These are phyloP conservation scores for Psilocybe mexicana DNA, from an alignment of 1,284 basidiomycete species.

Conservation along the genomic window DNA sequence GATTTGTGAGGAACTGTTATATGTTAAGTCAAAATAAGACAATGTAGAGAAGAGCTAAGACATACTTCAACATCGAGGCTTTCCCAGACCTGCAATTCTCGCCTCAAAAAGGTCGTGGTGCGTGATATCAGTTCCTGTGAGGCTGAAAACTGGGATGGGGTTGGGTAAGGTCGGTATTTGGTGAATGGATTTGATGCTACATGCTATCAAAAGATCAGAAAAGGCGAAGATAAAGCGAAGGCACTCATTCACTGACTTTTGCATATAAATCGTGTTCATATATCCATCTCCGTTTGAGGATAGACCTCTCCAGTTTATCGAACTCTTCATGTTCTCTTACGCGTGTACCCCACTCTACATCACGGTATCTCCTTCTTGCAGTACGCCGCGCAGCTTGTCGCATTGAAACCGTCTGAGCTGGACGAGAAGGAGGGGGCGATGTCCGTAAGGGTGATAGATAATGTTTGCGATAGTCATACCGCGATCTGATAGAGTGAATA, in stretches of 20 bases:
- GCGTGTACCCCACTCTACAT: slow-evolving; percentile 57
- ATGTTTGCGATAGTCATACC: slow-evolving; percentile 80
- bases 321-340: slow-evolving; percentile 53
- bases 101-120: slow-evolving; percentile 76
- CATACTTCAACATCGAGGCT: slow-evolving; percentile 80
- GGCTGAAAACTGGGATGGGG: slow-evolving; percentile 74
- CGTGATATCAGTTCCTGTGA: slow-evolving; percentile 73
- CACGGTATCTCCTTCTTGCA: slow-evolving; percentile 38
- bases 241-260: slow-evolving; percentile 54
- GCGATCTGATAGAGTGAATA: slow-evolving; percentile 77
- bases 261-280: slow-evolving; percentile 78
- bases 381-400: slow-evolving; percentile 27
- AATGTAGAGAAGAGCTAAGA: slow-evolving; percentile 1
- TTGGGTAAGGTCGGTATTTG: slow-evolving; percentile 79
- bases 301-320: slow-evolving; percentile 66
- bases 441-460: slow-evolving; percentile 68
- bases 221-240: background rate
- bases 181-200: slow-evolving; percentile 84
- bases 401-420: slow-evolving; percentile 27
- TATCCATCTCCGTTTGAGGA: slow-evolving; percentile 56
- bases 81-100: slow-evolving; percentile 84
- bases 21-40: slow-evolving; percentile 8
- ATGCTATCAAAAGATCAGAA: slow-evolving; percentile 51
- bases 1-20: slow-evolving; percentile 69
- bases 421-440: slow-evolving; percentile 44